Evolutionary conservation across 2,329 filamentous ascomycete genomes (phyloP).

Genomic region (Alternaria triticina): DNA sequence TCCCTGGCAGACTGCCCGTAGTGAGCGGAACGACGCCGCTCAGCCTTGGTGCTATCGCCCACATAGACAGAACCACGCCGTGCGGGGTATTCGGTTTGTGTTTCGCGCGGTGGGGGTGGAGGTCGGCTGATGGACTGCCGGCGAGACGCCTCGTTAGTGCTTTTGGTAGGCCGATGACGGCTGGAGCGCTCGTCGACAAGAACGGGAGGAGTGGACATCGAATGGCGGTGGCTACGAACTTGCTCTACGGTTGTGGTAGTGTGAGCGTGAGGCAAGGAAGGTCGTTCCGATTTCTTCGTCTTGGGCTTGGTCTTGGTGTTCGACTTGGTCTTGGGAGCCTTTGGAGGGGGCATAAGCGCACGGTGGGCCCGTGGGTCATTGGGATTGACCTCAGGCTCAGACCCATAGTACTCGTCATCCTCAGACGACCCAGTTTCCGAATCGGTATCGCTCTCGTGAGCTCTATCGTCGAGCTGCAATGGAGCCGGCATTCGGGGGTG

Average conservation of each 20-base stretch:
- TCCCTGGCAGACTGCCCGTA: slow-evolving; percentile 22
- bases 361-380: slow-evolving; percentile 11
- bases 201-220: slow-evolving; percentile 18
- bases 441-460: slow-evolving; percentile 17
- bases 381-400: slow-evolving; percentile 6
- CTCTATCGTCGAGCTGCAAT: slow-evolving; percentile 20
- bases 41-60: slow-evolving; percentile 27
- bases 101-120: slow-evolving; percentile 42
- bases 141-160: slow-evolving; percentile 26
- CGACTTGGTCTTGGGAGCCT: slow-evolving; percentile 22
- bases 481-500: slow-evolving; percentile 5
- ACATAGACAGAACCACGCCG: slow-evolving; percentile 34
- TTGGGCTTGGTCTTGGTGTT: slow-evolving; percentile 12
- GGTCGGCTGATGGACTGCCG: slow-evolving; percentile 39
- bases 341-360: slow-evolving; percentile 34
- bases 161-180: slow-evolving; percentile 19
- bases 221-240: slow-evolving; percentile 12
- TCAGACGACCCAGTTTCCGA: slow-evolving; percentile 22
- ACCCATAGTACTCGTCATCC: slow-evolving; percentile 19
- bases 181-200: slow-evolving; percentile 18
- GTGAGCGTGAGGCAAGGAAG: slow-evolving; percentile 32
- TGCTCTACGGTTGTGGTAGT: slow-evolving; percentile 30
- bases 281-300: slow-evolving; percentile 18
- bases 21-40: slow-evolving; percentile 38
- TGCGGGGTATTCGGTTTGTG: slow-evolving; percentile 38